Evolutionary conservation across 2,329 filamentous ascomycete genomes (phyloP).

Genomic region (Colletotrichum zoysiae): DNA sequence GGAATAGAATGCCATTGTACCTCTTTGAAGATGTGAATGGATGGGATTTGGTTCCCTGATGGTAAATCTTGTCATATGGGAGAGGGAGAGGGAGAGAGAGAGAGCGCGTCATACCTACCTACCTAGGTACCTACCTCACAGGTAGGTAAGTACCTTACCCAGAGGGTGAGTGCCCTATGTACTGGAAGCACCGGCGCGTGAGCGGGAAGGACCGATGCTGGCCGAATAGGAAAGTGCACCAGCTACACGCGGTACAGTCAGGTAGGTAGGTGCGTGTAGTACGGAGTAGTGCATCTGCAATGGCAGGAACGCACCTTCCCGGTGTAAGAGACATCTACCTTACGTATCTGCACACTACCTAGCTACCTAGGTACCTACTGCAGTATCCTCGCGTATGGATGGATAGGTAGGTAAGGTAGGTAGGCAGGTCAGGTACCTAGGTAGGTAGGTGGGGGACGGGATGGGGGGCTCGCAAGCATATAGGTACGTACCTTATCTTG

Average conservation of each 20-base stretch:
- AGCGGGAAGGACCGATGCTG: constrained; percentile 26
- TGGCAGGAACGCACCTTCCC: no score
- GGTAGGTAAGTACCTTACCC: no score
- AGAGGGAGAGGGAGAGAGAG: not conserved
- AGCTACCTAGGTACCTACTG: no score
- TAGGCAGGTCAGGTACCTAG: no score
- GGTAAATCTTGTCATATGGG: not conserved
- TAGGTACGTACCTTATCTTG: constrained; percentile 7
- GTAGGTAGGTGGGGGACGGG: not conserved
- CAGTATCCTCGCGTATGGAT: no score
- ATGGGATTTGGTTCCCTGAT: constrained; percentile 7
- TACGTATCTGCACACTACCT: not conserved
- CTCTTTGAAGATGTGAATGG: not conserved
- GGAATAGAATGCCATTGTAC: constrained; percentile 12
- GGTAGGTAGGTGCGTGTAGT: no score
- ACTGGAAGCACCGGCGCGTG: not conserved
- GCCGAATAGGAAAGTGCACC: not conserved
- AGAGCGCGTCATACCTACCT: not conserved
- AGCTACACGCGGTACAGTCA: not conserved
- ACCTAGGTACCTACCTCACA: not conserved
- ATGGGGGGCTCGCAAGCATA: not conserved
- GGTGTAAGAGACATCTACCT: no score
- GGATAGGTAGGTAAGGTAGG: no score
- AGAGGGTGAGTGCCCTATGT: no score
- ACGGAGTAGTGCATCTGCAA: no score